Percentiles rank a stretch among this genome's conserved stretches.
Conservation (phyloP, 2,329 filamentous ascomycete genomes). For the Ophiostoma tasmaniense region DNA sequence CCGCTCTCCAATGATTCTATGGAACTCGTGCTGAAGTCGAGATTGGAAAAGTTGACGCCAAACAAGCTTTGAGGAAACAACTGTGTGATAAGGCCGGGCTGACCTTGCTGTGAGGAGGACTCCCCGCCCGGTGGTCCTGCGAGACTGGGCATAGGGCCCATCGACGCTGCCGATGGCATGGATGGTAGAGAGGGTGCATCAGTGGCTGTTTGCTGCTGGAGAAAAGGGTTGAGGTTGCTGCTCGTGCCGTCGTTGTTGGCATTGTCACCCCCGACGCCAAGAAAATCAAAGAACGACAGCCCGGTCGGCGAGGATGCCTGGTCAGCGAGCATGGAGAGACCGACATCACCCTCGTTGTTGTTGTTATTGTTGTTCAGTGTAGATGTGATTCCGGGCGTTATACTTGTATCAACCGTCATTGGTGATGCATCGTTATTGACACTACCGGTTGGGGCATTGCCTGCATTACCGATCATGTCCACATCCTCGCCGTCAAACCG, state of each 20-base stretch:
- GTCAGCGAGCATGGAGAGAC: constrained; percentile 1
- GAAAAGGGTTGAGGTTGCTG: not conserved
- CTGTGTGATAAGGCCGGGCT: not conserved
- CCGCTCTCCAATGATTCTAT: not conserved
- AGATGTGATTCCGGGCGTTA: not conserved
- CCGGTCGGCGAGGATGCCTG: constrained; percentile 18
- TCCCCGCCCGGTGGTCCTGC: not conserved
- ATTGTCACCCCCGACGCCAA: constrained; percentile 19
- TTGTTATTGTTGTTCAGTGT: not conserved
- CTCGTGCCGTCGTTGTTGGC: not conserved
- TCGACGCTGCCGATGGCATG: not conserved
- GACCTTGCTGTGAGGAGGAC: not conserved
- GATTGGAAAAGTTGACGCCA: constrained; percentile 9
- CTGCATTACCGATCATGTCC: not conserved
- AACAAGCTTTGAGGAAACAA: constrained; percentile 10
- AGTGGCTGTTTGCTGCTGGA: not conserved
- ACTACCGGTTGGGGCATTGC: not conserved
- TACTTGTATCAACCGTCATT: not conserved
- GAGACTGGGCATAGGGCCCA: not conserved
- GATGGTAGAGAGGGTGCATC: not conserved
- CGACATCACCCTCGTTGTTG: constrained; percentile 8
- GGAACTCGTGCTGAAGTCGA: constrained; percentile 8
- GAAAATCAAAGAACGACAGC: constrained; percentile 27
- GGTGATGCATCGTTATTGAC: not conserved
- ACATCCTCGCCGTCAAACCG: constrained; percentile 13